Conservation (phyloP, 2,329 filamentous ascomycete genomes). For the Aspergillus sp. region DNA sequence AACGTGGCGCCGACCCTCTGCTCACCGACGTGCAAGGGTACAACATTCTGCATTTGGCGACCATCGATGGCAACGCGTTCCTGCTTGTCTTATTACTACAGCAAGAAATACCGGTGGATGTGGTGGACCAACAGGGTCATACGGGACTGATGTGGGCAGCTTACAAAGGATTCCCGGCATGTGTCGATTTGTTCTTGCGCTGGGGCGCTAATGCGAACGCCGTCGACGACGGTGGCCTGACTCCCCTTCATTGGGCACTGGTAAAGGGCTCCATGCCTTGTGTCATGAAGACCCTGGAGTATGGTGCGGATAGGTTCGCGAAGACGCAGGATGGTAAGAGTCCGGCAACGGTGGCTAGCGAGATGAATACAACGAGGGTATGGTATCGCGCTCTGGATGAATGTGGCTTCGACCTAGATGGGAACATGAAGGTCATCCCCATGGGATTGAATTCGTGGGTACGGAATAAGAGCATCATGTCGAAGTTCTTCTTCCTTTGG, state of each 20-base stretch:
- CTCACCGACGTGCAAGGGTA: constrained; percentile 94
- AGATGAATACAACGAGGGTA: constrained; percentile 80
- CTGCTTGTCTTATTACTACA: constrained; percentile 86
- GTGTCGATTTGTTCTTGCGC: constrained; percentile 85
- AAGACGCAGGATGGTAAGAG: constrained; percentile 90
- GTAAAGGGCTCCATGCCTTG: constrained; percentile 89
- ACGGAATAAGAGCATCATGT: constrained; percentile 75
- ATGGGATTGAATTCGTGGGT: constrained; percentile 74
- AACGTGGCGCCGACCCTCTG: constrained; percentile 88
- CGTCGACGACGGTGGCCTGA: constrained; percentile 88
- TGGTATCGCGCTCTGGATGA: constrained; percentile 83
- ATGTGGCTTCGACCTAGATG: constrained; percentile 79
- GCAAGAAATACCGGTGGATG: constrained; percentile 92
- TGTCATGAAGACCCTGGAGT: constrained; percentile 92
- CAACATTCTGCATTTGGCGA: constrained; percentile 95
- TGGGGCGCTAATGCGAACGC: constrained; percentile 96
- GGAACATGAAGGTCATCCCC: constrained; percentile 65
- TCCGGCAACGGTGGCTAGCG: constrained; percentile 77
- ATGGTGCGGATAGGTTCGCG: constrained; percentile 89
- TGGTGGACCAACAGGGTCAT: constrained; percentile 84
- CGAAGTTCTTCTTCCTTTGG: constrained; percentile 85
- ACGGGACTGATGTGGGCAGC: constrained; percentile 98
- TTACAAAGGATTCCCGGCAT: constrained; percentile 92
- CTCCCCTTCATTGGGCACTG: constrained; percentile 91
- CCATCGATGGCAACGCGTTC: constrained; percentile 93